Conservation (phyloP, 148 eudicot genomes). For the Camellia granthamiana region DNA sequence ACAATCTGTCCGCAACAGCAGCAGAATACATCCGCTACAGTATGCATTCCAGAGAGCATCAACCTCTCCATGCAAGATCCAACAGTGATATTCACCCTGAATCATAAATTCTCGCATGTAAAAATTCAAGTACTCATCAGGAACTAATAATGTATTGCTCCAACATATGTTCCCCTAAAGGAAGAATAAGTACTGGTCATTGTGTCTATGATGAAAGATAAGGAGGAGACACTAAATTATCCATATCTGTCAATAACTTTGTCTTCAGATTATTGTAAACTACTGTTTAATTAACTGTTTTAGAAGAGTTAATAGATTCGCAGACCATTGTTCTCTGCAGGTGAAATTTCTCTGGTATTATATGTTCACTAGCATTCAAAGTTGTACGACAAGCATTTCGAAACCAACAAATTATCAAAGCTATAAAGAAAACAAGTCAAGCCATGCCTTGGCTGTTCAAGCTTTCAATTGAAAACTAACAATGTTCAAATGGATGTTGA, state of each 20-base stretch:
- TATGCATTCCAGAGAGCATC: conserved; percentile 88
- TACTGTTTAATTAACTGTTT: not conserved
- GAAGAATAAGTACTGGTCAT: not conserved
- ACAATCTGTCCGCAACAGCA: conserved; percentile 84
- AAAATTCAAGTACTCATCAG: not conserved
- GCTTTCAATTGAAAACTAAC: not conserved
- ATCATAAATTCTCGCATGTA: conserved; percentile 1
- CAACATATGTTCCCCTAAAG: not conserved
- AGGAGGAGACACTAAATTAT: not conserved
- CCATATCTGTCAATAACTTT: not conserved
- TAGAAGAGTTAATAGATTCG: not conserved
- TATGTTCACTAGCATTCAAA: not conserved
- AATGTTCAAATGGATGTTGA: not conserved
- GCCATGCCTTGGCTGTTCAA: not conserved
- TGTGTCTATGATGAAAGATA: not conserved
- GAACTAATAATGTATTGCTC: not conserved
- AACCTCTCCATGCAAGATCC: conserved; percentile 66
- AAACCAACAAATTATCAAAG: not conserved
- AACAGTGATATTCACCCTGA: conserved; percentile 57
- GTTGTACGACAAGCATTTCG: no score
- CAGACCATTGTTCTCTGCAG: not conserved
- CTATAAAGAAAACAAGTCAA: not conserved
- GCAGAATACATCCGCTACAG: conserved; percentile 80
- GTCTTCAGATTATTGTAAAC: not conserved
- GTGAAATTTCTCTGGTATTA: not conserved